These are phyloP conservation scores for Polytrichum commune DNA, from an alignment of 225 moss, liverwort and hornwort genomes.

Conservation along the genomic window DNA sequence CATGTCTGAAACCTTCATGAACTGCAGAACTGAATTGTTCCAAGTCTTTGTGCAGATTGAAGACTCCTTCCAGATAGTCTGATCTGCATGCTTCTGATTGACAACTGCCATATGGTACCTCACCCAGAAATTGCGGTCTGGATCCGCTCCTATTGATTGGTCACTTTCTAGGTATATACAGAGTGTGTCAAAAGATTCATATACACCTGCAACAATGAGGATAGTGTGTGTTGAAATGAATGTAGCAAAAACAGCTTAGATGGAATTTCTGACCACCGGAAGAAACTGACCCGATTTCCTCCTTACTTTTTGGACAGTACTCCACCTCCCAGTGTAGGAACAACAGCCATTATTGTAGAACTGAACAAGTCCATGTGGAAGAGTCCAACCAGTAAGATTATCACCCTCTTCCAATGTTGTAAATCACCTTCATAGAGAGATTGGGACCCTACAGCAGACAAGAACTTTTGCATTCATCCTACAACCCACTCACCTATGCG, in stretches of 20 bases:
- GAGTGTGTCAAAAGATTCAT: slow-evolving; percentile 99
- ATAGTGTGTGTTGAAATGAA: neutral
- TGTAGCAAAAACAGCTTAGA: slow-evolving; percentile 11
- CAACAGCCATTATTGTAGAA: too few species aligned
- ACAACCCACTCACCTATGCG: slow-evolving; percentile 83
- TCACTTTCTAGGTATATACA: slow-evolving; percentile 99
- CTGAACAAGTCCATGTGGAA: too few species aligned
- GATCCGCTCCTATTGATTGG: slow-evolving; percentile 97
- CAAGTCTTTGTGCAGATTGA: slow-evolving; percentile 99
- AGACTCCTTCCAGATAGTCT: slow-evolving; percentile 99
- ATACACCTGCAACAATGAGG: slow-evolving; percentile 73
- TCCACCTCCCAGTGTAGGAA: too few species aligned
- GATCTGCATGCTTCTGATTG: slow-evolving; percentile 98
- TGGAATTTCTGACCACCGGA: too few species aligned
- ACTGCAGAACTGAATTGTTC: slow-evolving; percentile 99
- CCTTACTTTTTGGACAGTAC: too few species aligned
- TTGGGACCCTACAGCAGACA: neutral
- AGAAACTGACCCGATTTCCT: too few species aligned
- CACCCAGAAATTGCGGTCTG: slow-evolving; percentile 99
- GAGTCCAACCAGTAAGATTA: too few species aligned
- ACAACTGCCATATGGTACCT: slow-evolving; percentile 99
- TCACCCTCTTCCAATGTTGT: too few species aligned
- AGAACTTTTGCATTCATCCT: slow-evolving; percentile 8
- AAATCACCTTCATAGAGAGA: too few species aligned
- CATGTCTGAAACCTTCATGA: slow-evolving; percentile 99